Evolutionary conservation across 495 filamentous ascomycete species (phyloP).

Genomic region (Podospora australis): DNA sequence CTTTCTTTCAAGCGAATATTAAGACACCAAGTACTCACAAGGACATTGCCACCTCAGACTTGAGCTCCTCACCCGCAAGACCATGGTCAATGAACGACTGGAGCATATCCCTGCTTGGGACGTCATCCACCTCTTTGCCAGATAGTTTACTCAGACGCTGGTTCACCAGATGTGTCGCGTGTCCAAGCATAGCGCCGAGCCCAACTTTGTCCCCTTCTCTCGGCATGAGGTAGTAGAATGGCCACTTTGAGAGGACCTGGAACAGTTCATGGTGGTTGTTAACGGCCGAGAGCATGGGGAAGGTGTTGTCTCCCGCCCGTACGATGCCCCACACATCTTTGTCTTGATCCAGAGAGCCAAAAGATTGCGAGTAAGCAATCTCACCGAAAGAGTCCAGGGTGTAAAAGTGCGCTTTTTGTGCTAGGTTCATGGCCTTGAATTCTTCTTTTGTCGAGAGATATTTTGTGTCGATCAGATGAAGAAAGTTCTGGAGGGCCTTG

Average conservation of each 20-base stretch:
- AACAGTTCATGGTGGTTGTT: conserved; percentile 50
- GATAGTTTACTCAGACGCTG: not conserved
- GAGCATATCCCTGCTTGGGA: conserved; percentile 33
- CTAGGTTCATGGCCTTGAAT: conserved; percentile 39
- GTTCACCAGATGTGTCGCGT: conserved; percentile 12
- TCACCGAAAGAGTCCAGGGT: conserved; percentile 62
- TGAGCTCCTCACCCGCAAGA: conserved; percentile 30
- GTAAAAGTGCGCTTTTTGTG: conserved; percentile 43
- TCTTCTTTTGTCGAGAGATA: conserved; percentile 45
- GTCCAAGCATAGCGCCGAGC: conserved; percentile 15
- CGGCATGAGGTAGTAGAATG: conserved; percentile 13
- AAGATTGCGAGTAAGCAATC: conserved; percentile 54
- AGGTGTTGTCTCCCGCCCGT: conserved; percentile 42
- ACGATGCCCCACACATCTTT: conserved; percentile 52
- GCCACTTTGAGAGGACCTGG: conserved; percentile 38
- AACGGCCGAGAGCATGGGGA: conserved; percentile 43
- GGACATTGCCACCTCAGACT: conserved; percentile 35
- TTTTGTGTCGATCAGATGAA: conserved; percentile 35
- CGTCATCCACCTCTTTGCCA: not conserved
- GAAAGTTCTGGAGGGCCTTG: conserved; percentile 39
- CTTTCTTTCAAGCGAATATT: conserved; percentile 1
- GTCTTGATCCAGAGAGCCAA: conserved; percentile 56
- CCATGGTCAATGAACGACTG: conserved; percentile 41
- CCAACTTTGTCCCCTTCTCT: conserved; percentile 16
- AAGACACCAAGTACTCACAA: conserved; percentile 29